These are phyloP conservation scores for Colletotrichum sp. DNA, from an alignment of 2,329 filamentous ascomycete species.

Conservation along the genomic window DNA sequence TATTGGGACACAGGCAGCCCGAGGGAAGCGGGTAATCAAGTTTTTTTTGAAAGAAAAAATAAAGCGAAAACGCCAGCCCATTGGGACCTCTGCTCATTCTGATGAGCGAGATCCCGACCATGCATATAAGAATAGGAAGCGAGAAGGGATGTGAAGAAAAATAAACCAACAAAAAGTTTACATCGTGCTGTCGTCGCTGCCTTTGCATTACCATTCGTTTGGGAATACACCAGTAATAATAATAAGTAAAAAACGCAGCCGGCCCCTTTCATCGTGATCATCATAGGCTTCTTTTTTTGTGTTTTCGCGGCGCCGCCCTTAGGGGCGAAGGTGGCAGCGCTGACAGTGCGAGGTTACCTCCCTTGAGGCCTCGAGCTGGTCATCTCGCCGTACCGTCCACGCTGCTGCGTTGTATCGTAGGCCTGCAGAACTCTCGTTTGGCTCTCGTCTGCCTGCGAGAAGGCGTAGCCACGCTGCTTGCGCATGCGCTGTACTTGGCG, in stretches of 20 bases:
- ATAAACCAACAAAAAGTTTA: constrained; percentile 12
- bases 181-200: constrained; percentile 21
- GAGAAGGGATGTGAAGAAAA: neutral
- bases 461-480: constrained; percentile 97
- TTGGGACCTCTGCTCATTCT: neutral
- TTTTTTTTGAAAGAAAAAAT: neutral
- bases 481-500: constrained; percentile 98
- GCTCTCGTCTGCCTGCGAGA: constrained; percentile 95
- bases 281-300: constrained; percentile 2
- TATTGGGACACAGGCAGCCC: neutral
- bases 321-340: neutral
- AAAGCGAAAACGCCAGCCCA: constrained; percentile 7
- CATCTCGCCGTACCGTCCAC: constrained; percentile 97
- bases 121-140: constrained; percentile 18
- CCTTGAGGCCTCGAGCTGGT: constrained; percentile 49
- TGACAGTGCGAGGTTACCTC: neutral
- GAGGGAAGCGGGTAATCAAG: neutral
- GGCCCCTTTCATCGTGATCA: constrained; percentile 19
- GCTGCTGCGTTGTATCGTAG: constrained; percentile 93
- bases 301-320: neutral
- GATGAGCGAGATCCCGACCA: neutral
- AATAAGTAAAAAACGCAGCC: constrained; percentile 15
- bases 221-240: neutral
- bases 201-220: constrained; percentile 20
- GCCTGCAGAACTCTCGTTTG: constrained; percentile 95